Percentiles rank a stretch among this genome's conserved stretches.
Evolutionary conservation across 2,329 filamentous ascomycete species (phyloP).

Genomic region (Ophioceras dolichostomum): DNA sequence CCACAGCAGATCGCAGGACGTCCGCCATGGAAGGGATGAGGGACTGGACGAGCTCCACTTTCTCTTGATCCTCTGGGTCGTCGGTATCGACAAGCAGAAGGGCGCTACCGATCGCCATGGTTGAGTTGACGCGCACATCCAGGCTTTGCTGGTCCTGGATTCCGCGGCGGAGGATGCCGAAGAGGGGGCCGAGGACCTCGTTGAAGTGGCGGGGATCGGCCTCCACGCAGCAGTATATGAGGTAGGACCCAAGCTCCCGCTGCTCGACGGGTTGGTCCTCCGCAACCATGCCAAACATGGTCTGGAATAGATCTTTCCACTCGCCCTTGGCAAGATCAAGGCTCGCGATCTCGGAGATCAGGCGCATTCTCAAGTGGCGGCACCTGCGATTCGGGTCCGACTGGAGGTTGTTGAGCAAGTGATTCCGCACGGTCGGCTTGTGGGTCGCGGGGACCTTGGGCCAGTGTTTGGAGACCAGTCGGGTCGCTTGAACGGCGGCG

Average conservation of each 20-base stretch:
- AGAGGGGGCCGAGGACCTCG: constrained; percentile 68
- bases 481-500: constrained; percentile 79
- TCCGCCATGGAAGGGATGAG: constrained; percentile 81
- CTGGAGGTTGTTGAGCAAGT: constrained; percentile 73
- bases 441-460: constrained; percentile 56
- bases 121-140: constrained; percentile 89
- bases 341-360: constrained; percentile 77
- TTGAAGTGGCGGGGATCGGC: constrained; percentile 74
- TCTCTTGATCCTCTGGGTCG: constrained; percentile 69
- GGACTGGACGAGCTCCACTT: constrained; percentile 63
- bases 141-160: constrained; percentile 84
- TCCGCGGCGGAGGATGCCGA: constrained; percentile 72
- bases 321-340: constrained; percentile 79
- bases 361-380: constrained; percentile 76
- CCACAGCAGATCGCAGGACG: constrained; percentile 74
- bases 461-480: constrained; percentile 82
- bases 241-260: constrained; percentile 84
- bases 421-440: constrained; percentile 68
- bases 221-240: constrained; percentile 86
- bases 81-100: constrained; percentile 82
- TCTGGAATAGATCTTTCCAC: constrained; percentile 69
- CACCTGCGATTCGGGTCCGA: constrained; percentile 66
- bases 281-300: constrained; percentile 69
- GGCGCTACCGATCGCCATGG: constrained; percentile 78
- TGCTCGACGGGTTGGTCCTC: constrained; percentile 63